Percentiles rank a stretch among this genome's conserved stretches.
Conservation (phyloP, 495 filamentous ascomycete genomes). For the Bathelium albidoporum region DNA sequence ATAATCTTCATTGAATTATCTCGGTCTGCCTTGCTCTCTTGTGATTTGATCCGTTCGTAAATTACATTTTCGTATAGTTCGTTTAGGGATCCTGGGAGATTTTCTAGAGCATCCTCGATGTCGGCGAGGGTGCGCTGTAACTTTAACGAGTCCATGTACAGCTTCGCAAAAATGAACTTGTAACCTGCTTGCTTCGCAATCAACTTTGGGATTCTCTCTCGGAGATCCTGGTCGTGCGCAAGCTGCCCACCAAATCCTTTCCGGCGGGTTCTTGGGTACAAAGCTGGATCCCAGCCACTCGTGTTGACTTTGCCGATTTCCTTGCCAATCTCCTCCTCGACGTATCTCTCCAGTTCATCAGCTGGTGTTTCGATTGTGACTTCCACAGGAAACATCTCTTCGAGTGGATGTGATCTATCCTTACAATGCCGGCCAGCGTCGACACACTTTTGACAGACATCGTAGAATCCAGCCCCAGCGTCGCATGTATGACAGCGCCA, state of each 20-base stretch:
- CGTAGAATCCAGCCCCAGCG: neutral
- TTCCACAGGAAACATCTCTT: neutral
- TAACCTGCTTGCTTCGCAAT: slow-evolving; percentile 3
- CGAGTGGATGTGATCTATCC: neutral
- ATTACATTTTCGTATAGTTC: slow-evolving; percentile 4
- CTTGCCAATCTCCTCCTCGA: neutral
- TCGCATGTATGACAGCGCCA: slow-evolving; percentile 3
- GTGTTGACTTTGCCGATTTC: neutral
- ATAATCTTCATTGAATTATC: neutral
- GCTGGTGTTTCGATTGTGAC: neutral
- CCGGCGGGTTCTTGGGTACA: neutral
- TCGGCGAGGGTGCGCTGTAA: slow-evolving; percentile 1
- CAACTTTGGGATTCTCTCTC: neutral
- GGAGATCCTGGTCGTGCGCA: neutral
- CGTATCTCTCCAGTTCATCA: slow-evolving; percentile 3
- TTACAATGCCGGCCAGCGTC: neutral
- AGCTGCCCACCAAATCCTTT: slow-evolving; percentile 1
- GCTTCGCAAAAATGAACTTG: slow-evolving; percentile 9
- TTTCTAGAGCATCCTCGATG: neutral
- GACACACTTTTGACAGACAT: slow-evolving; percentile 4
- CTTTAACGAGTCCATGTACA: slow-evolving; percentile 8
- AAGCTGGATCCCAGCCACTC: neutral
- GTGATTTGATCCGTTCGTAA: neutral
- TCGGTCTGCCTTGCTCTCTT: neutral
- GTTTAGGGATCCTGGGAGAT: neutral